Evolutionary conservation across 2,329 filamentous ascomycete genomes (phyloP).

Genomic region (Coleophoma crateriformis): DNA sequence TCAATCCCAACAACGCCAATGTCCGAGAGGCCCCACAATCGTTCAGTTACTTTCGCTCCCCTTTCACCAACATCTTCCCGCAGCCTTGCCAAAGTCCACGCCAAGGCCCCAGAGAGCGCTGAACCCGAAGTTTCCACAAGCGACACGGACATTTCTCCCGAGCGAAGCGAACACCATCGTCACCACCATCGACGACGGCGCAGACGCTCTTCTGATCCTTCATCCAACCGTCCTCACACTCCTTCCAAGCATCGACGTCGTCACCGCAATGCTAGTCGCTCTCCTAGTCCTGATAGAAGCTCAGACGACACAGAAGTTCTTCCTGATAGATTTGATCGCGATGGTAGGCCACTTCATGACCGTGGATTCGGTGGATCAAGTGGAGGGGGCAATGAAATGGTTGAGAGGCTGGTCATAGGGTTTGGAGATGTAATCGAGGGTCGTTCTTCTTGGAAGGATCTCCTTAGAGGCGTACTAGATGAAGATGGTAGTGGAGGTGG

Average conservation of each 20-base stretch:
- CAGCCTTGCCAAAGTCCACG: slow-evolving; percentile 11
- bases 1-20: slow-evolving; percentile 1
- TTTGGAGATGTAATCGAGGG: slow-evolving; percentile 24
- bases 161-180: slow-evolving; percentile 6
- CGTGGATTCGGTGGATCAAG: background rate
- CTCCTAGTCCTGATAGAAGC: background rate
- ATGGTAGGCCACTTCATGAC: slow-evolving; percentile 17
- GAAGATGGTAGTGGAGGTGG: slow-evolving; percentile 6
- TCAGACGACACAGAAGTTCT: slow-evolving; percentile 17
- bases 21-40: slow-evolving; percentile 7
- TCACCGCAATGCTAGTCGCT: slow-evolving; percentile 2
- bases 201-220: slow-evolving; percentile 22
- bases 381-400: slow-evolving; percentile 18
- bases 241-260: slow-evolving; percentile 14
- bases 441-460: slow-evolving; percentile 21
- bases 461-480: slow-evolving; percentile 18
- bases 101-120: background rate
- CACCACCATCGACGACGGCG: slow-evolving; percentile 8
- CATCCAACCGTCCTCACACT: slow-evolving; percentile 17
- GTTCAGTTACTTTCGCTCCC: slow-evolving; percentile 26
- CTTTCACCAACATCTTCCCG: slow-evolving; percentile 23
- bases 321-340: slow-evolving; percentile 22
- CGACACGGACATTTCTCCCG: background rate
- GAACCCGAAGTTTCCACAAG: background rate
- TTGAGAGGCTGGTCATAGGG: slow-evolving; percentile 16